Evolutionary conservation across 805 yeast genomes (phyloP).

Genomic region (Teunomyces stri): DNA sequence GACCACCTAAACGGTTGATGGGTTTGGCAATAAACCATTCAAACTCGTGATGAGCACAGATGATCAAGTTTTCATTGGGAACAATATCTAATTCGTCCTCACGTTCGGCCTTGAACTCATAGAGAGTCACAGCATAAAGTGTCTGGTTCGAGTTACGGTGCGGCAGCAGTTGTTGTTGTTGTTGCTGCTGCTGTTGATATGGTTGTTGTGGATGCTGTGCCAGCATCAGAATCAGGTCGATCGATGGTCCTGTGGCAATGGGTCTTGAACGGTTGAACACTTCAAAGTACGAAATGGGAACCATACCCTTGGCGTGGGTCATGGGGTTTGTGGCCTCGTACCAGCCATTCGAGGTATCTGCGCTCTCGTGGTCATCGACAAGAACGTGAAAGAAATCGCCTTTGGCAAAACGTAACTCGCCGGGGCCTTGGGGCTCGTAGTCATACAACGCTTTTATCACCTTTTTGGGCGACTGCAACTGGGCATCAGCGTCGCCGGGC

Average conservation of each 20-base stretch:
- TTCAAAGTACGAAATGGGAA: slow-evolving; percentile 83
- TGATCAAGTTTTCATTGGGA: slow-evolving; percentile 85
- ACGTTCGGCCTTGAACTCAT: slow-evolving; percentile 80
- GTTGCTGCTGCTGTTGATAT: background rate
- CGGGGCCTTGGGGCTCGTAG: slow-evolving; percentile 75
- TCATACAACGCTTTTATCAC: slow-evolving; percentile 81
- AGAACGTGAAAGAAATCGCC: slow-evolving; percentile 89
- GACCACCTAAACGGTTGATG: slow-evolving; percentile 91
- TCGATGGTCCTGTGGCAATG: slow-evolving; percentile 8
- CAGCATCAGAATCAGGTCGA: background rate
- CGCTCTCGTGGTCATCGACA: slow-evolving; percentile 24
- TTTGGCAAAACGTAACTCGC: slow-evolving; percentile 71
- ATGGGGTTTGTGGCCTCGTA: slow-evolving; percentile 88
- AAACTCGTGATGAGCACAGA: slow-evolving; percentile 92
- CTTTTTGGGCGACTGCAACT: slow-evolving; percentile 62
- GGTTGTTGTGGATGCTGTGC: slow-evolving; percentile 1
- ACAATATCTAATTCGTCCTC: slow-evolving; percentile 80
- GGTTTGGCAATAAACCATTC: slow-evolving; percentile 99
- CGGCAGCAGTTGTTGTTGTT: background rate
- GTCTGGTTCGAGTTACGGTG: slow-evolving; percentile 38
- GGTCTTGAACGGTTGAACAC: slow-evolving; percentile 63
- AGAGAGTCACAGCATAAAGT: slow-evolving; percentile 80
- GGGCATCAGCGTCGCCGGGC: slow-evolving; percentile 15
- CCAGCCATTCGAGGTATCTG: slow-evolving; percentile 67
- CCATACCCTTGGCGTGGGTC: slow-evolving; percentile 75